Evolutionary conservation across 2,329 filamentous ascomycete species (phyloP), one percentile per base, ranked within the genome.

Genomic region (Didymellaceae sp.): DNA sequence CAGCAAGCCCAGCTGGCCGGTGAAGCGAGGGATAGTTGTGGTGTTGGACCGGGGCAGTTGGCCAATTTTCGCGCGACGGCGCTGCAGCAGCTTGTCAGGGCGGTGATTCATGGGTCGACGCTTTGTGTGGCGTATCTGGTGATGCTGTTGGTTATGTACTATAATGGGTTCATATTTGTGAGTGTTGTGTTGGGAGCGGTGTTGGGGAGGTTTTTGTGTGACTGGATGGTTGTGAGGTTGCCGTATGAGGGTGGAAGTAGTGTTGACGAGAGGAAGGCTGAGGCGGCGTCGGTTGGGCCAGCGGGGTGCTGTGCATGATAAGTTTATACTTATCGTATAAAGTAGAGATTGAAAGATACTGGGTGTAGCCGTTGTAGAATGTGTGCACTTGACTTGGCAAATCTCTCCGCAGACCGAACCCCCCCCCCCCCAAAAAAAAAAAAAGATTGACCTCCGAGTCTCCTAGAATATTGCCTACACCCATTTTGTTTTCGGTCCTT

Each of bases 101-200:
- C 89, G 0, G 55, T 86, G 3, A 70, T 93, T 14, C 88, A 92
- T 61, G 85, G 86, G 74, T 48, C 84, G 3, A 87, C 89, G 59
- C 90, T 93, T 63, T 85, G 84, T 0, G 81, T 91, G 1, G 89
- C 88, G 2, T 94, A 93, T 70, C 85, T 93, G 60, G 73, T 93
- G 63, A 93, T 94, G 90, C 74, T 88, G 75, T 65, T 86, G 18
- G 80, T 82, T 14, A 86, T 86, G 83, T 85, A 84, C 57, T 86
- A 80, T 71, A 86, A 86, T 50, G 82, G 77, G 6, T 94, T 90
- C 72, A 81, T 94, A 56, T 89, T 94, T 70, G 86, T 93, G 52
- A 90, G 85, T 59, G 90, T 94, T 69, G 83, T 93, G 55, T 82
- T 93, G 46, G 90, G 90, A 1, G 84, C 87, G 0, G 90, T 84